Conservation (phyloP, 495 filamentous ascomycete genomes). For the Antarctomyces pellizariae region DNA sequence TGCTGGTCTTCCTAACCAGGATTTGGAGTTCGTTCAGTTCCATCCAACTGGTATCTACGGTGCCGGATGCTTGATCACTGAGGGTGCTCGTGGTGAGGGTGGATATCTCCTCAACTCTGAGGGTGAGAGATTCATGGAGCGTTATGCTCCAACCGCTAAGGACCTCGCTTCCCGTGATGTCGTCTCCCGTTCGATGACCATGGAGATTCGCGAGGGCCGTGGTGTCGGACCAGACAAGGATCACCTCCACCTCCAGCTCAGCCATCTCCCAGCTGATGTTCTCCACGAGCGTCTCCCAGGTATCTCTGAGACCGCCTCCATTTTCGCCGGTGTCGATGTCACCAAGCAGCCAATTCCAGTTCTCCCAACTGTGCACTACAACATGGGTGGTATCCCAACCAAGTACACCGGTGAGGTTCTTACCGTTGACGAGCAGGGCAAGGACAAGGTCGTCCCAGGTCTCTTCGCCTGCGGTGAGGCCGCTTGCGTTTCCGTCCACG, state of each 20-base stretch:
- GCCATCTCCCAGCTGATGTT: slow-evolving; percentile 72
- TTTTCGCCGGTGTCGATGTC: slow-evolving; percentile 92
- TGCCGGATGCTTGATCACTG: slow-evolving; percentile 93
- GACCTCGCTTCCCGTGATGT: slow-evolving; percentile 86
- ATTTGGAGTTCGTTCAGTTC: slow-evolving; percentile 99
- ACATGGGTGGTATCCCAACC: slow-evolving; percentile 98
- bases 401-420: slow-evolving; percentile 92
- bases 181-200: slow-evolving; percentile 87
- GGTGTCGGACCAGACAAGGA: slow-evolving; percentile 93
- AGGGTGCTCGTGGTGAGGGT: slow-evolving; percentile 94
- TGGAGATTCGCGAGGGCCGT: slow-evolving; percentile 91
- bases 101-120: slow-evolving; percentile 90
- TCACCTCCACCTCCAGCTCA: slow-evolving; percentile 91
- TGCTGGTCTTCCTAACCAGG: slow-evolving; percentile 93
- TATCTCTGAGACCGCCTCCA: slow-evolving; percentile 93
- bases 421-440: slow-evolving; percentile 55
- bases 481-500: slow-evolving; percentile 91
- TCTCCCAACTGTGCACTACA: slow-evolving; percentile 94
- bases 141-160: slow-evolving; percentile 93
- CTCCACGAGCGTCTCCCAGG: slow-evolving; percentile 91
- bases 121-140: slow-evolving; percentile 98
- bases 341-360: slow-evolving; percentile 93
- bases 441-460: slow-evolving; percentile 84
- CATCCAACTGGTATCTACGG: slow-evolving; percentile 98
- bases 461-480: slow-evolving; percentile 94